Evolutionary conservation across 257 asterid genomes (phyloP).

Genomic region (Verbascum thapsus): DNA sequence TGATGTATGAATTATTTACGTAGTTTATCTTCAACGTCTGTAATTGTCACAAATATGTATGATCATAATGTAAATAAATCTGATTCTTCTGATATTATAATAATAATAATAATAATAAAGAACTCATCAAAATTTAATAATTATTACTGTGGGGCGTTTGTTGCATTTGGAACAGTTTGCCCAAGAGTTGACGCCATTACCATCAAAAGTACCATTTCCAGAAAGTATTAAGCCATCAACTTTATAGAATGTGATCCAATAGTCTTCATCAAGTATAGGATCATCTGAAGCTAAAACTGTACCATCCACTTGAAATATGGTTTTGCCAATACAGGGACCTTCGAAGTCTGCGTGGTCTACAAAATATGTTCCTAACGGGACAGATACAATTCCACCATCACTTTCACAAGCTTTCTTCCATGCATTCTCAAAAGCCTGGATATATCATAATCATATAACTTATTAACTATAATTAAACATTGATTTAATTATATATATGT

Average conservation of each 20-base stretch:
- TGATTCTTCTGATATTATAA: too few species aligned
- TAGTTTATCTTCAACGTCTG: slow-evolving; percentile 44
- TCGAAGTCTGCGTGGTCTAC: slow-evolving; percentile 33
- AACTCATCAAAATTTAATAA: too few species aligned
- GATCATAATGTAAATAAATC: too few species aligned
- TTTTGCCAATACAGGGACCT: slow-evolving; percentile 52
- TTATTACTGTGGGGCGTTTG: slow-evolving; percentile 27
- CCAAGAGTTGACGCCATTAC: slow-evolving; percentile 48
- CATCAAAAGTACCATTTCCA: slow-evolving; percentile 47
- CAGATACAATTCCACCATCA: slow-evolving; percentile 33
- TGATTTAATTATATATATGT: too few species aligned
- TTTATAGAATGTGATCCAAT: slow-evolving; percentile 42
- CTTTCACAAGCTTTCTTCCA: slow-evolving; percentile 55
- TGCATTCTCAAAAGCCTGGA: slow-evolving; percentile 47
- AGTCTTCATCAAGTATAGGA: slow-evolving; percentile 18
- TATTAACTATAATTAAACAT: too few species aligned
- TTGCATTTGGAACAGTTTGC: slow-evolving; percentile 26
- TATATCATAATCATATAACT: too few species aligned
- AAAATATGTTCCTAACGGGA: slow-evolving; percentile 47
- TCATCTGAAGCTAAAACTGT: slow-evolving; percentile 33
- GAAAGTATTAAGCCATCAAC: slow-evolving; percentile 29
- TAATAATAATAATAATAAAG: too few species aligned
- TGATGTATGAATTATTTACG: slow-evolving; percentile 29
- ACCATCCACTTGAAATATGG: slow-evolving; percentile 31
- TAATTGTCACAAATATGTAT: too few species aligned